Percentiles rank a stretch among this genome's conserved stretches.
These are phyloP conservation scores for Penicillium frequentans DNA, from an alignment of 2,329 filamentous ascomycete genomes.

Conservation along the genomic window DNA sequence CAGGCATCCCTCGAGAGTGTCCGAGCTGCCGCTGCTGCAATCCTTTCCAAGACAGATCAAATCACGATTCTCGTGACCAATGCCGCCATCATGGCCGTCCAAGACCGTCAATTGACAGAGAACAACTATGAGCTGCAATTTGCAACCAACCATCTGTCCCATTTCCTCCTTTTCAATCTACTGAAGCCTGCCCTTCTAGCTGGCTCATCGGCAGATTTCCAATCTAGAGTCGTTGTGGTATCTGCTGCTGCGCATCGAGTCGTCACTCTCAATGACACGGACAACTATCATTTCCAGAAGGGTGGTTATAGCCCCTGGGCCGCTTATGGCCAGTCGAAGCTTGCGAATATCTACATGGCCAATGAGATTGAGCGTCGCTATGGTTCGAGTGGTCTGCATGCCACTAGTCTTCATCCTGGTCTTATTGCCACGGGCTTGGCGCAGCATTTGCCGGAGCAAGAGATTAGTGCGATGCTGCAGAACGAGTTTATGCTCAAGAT, in stretches of 20 bases:
- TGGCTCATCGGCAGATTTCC: constrained; percentile 34
- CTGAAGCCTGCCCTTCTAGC: constrained; percentile 37
- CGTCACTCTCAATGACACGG: constrained; percentile 25
- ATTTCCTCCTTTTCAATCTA: constrained; percentile 56
- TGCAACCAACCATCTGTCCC: constrained; percentile 53
- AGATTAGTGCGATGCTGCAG: constrained; percentile 3
- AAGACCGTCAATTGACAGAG: constrained; percentile 36
- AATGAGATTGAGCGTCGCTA: constrained; percentile 55
- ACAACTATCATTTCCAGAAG: constrained; percentile 44
- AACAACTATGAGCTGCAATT: constrained; percentile 51
- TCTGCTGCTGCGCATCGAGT: constrained; percentile 46
- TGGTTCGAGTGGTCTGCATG: constrained; percentile 46
- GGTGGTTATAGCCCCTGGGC: constrained; percentile 32
- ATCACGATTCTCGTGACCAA: constrained; percentile 42
- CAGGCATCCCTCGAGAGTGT: constrained; percentile 14
- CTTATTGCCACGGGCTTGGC: constrained; percentile 4
- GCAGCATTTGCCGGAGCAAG: constrained; percentile 4
- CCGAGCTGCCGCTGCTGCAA: constrained; percentile 5
- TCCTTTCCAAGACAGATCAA: constrained; percentile 8
- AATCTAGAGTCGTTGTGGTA: constrained; percentile 51
- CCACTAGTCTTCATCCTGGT: constrained; percentile 49
- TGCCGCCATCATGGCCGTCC: constrained; percentile 44
- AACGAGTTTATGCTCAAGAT: constrained; percentile 13
- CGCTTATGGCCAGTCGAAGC: constrained; percentile 53
- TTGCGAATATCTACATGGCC: constrained; percentile 53